Evolutionary conservation across 2,329 filamentous ascomycete species (phyloP).

Genomic region (Parasarocladium wereldwijsianum): DNA sequence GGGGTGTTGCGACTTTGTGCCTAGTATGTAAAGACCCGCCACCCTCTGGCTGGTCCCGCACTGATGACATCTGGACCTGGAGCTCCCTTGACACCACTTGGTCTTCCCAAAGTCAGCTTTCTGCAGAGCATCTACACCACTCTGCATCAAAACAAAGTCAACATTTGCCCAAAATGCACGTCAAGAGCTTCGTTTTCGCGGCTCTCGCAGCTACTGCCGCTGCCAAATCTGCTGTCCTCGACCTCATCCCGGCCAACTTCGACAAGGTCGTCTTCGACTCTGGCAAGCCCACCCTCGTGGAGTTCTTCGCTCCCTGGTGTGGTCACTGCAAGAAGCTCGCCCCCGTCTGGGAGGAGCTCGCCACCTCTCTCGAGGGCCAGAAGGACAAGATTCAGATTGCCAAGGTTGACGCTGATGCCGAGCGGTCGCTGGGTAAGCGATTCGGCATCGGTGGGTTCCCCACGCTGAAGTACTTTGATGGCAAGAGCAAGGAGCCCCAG

Average conservation of each 20-base stretch:
- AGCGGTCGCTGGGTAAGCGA: slow-evolving; percentile 69
- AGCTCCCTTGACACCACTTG: no score
- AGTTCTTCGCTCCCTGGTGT: slow-evolving; percentile 98
- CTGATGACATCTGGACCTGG: no score
- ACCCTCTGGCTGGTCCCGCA: no score
- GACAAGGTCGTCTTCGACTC: slow-evolving; percentile 79
- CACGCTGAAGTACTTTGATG: slow-evolving; percentile 95
- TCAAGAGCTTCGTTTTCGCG: slow-evolving; percentile 46
- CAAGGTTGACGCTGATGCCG: slow-evolving; percentile 89
- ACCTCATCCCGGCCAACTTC: slow-evolving; percentile 83
- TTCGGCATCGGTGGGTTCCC: slow-evolving; percentile 92
- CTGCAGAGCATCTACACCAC: no score
- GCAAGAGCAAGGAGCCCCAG: slow-evolving; percentile 70
- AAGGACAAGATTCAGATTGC: slow-evolving; percentile 68
- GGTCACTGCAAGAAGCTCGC: slow-evolving; percentile 98
- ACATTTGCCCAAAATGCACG: slow-evolving; percentile 34
- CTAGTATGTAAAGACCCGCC: no score
- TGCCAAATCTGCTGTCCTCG: slow-evolving; percentile 72
- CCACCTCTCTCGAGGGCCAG: slow-evolving; percentile 53
- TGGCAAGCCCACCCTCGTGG: slow-evolving; percentile 88
- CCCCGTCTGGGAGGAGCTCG: slow-evolving; percentile 88
- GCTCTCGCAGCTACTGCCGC: slow-evolving; percentile 39
- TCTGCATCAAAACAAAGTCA: slow-evolving; percentile 7
- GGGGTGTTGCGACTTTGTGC: no score
- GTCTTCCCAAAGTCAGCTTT: no score